A percentile compares a stretch with the other conserved stretches of the same genome.
Conservation (phyloP, 129 eudicot species). For the Logfia minima region DNA sequence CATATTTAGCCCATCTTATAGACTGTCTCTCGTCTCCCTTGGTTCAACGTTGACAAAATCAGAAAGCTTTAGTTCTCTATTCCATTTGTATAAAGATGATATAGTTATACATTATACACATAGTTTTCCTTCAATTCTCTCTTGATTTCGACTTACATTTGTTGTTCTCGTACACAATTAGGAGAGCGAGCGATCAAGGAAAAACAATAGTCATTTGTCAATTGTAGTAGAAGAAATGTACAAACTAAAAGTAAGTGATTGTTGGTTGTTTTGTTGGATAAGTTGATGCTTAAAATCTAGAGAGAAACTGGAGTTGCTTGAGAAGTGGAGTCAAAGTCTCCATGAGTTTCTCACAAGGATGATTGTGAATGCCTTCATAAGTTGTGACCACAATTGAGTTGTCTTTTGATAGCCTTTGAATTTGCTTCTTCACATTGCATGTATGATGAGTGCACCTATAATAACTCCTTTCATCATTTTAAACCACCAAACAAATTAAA, state of each 20-base stretch:
- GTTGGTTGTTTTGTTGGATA: constrained; percentile 15
- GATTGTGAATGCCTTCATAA: constrained; percentile 90
- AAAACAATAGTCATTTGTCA: constrained; percentile 10
- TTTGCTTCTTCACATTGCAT: constrained; percentile 99
- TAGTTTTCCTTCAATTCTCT: constrained; percentile 6
- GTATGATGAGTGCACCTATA: constrained; percentile 96
- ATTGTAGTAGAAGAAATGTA: constrained; percentile 30
- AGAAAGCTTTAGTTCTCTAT: constrained; percentile 6
- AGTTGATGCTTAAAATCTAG: constrained; percentile 55
- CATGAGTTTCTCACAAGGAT: constrained; percentile 97
- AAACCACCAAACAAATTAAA: constrained; percentile 8
- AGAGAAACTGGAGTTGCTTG: constrained; percentile 94
- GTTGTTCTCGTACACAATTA: constrained; percentile 12
- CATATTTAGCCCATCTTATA: not conserved
- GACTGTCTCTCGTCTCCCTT: not conserved
- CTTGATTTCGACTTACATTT: not conserved
- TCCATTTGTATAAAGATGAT: not conserved
- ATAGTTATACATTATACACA: constrained; percentile 26
- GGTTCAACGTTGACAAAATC: not conserved
- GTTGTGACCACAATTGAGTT: constrained; percentile 84
- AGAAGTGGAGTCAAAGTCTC: constrained; percentile 92
- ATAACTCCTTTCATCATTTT: constrained; percentile 69
- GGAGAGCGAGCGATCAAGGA: not conserved
- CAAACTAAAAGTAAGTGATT: constrained; percentile 27
- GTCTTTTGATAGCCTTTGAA: constrained; percentile 87